Percentiles rank a stretch among this genome's conserved stretches.
phyloP scores from a whole-genome alignment of 805 yeast species.

The Ogataea philodendri region DNA sequence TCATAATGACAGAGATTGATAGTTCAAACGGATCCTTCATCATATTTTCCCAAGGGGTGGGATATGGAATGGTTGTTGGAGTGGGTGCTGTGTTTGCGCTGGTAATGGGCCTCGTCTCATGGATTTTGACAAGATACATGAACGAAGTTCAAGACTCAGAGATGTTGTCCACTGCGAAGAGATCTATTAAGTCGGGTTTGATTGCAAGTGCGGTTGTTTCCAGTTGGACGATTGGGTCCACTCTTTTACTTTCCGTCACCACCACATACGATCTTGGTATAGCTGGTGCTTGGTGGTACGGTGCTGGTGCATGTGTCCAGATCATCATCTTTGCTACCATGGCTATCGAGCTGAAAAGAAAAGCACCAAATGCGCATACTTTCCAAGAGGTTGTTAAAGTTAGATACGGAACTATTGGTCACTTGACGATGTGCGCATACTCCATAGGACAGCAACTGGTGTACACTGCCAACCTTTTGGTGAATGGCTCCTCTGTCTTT shows the following conservation, averaged over 20 bases:
- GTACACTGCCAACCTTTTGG: slow-evolving; percentile 35
- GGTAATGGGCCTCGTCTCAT: slow-evolving; percentile 37
- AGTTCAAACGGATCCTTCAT: slow-evolving; percentile 12
- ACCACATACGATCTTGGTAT: slow-evolving; percentile 36
- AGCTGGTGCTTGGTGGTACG: slow-evolving; percentile 37
- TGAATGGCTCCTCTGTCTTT: slow-evolving; percentile 36
- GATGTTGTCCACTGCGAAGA: slow-evolving; percentile 38
- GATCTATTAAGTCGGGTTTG: slow-evolving; percentile 37
- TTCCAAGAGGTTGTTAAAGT: slow-evolving; percentile 34
- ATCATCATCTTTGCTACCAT: slow-evolving; percentile 33
- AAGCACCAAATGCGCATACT: slow-evolving; percentile 38
- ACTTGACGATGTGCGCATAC: slow-evolving; percentile 28
- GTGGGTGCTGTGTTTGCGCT: slow-evolving; percentile 45
- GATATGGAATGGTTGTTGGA: slow-evolving; percentile 45
- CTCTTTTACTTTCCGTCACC: slow-evolving; percentile 32
- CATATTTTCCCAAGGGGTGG: slow-evolving; percentile 28
- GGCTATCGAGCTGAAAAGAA: slow-evolving; percentile 35
- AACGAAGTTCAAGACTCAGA: slow-evolving; percentile 44
- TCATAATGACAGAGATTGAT: slow-evolving; percentile 10
- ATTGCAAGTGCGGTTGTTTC: slow-evolving; percentile 38
- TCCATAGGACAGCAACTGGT: slow-evolving; percentile 30
- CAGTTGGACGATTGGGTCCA: slow-evolving; percentile 38
- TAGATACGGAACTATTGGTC: slow-evolving; percentile 34
- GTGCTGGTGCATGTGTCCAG: slow-evolving; percentile 36
- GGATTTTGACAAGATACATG: slow-evolving; percentile 36